Percentiles rank a stretch among this genome's conserved stretches.
phyloP scores from a whole-genome alignment of 768 basidiomycete species.

The Lactarius akahatsu region DNA sequence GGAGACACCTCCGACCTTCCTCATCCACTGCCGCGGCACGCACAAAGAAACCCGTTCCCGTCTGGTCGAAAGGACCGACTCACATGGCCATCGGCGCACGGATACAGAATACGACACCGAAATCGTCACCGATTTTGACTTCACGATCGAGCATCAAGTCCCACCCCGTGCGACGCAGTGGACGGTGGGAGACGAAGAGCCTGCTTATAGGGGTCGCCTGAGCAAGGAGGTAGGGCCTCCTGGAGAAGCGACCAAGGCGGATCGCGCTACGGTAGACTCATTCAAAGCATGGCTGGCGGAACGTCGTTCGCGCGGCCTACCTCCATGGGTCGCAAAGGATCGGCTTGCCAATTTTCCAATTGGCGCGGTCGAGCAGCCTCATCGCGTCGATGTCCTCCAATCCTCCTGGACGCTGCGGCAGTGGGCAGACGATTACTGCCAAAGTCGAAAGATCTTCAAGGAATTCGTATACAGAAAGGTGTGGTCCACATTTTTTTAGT shows the following conservation, averaged over 20 bases:
- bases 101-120: constrained; percentile 55
- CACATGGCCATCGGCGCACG: constrained; percentile 37
- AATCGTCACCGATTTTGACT: constrained; percentile 66
- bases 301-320: constrained; percentile 47
- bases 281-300: constrained; percentile 48
- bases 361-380: constrained; percentile 8
- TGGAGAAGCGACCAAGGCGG: constrained; percentile 42
- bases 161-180: constrained; percentile 48
- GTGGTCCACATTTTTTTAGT: constrained; percentile 11
- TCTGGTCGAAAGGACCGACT: constrained; percentile 41
- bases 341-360: constrained; percentile 6
- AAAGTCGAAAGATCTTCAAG: constrained; percentile 66
- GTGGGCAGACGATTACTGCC: constrained; percentile 85
- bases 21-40: constrained; percentile 51
- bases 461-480: constrained; percentile 78
- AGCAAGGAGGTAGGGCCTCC: constrained; percentile 51
- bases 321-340: constrained; percentile 44
- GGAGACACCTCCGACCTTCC: constrained; percentile 43
- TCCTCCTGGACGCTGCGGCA: constrained; percentile 36
- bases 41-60: constrained; percentile 56
- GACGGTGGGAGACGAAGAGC: constrained; percentile 61
- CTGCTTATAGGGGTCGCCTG: constrained; percentile 65
- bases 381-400: constrained; percentile 25
- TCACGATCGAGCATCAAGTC: constrained; percentile 54
- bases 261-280: constrained; percentile 42